Evolutionary conservation across 805 yeast species (phyloP), one percentile per base, ranked within the genome.

Genomic region (Torulaspora delbrueckii): DNA sequence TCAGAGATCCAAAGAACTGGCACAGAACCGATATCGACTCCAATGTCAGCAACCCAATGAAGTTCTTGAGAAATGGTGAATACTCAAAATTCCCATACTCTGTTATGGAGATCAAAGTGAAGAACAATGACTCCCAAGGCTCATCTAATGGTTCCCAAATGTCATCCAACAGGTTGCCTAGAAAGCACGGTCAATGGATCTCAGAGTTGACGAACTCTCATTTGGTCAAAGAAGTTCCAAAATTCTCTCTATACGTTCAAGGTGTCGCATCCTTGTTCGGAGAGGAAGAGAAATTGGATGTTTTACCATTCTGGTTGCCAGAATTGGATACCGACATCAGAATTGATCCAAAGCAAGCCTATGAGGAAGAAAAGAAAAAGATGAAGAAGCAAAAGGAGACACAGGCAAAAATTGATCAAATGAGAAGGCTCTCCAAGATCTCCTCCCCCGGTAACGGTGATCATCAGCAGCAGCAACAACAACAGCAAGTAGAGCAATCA

Each of bases 251-350:
- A 67, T 91, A 86, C 63, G 76, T 91, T 55, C 99, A 91, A 64
- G 98, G 98, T 68, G 79, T 89, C 47, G 89, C 96, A 4, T 76
- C 88, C 2, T 74, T 91, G 51, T 91, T 82, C 62, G 78, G 88
- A 43, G 98, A 91, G 61, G 97, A 91, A 58, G 69, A 65, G 28
- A 83, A 84, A 55, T 75, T 91, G 60, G 96, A 88, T 62, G 81
- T 84, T 52, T 74, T 91, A 51, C 99, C 99, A 45, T 86, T 89
- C 65, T 91, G 99, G 99, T 75, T 88, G 54, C 86, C 95, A 47
- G 97, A 91, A 50, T 72, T 93, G 57, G 97, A 87, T 56, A 72
- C 69, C 45, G 91, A 85, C 63, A 82, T 83, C 48, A 76, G 87
- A 55, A 77, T 77, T 53, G 84, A 85, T 59, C 95, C 95, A n/a